Base-by-base conservation (phyloP, 768 basidiomycete species). In the Kondoa malvinella region DNA sequence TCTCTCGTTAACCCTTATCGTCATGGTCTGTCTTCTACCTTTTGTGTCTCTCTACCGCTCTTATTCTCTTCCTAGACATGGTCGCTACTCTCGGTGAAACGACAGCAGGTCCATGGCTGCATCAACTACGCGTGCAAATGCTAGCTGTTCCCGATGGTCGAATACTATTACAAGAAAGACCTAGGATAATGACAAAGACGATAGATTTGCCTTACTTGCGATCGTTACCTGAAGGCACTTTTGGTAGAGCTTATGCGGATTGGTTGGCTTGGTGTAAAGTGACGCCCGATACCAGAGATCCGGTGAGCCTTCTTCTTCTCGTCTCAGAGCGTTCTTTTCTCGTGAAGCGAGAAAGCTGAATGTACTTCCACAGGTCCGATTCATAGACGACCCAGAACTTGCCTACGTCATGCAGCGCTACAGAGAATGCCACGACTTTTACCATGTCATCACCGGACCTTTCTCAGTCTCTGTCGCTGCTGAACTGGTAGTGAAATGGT, bases 351-450 rank as follows among this genome's bases (percentile, higher is more conserved):
- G 33, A 21, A 27, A 29, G 57, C 31, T 12, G 17, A 57, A 58
- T 69, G 64, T 57, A 17, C 66, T 27, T 32, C 33, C 57, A 27
- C 67, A 96, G 92, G 92, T 95, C 3, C 88, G 86, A 71, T 97
- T 96, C 74, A 86, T 97, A 67, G 84, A 87, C 74, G 90, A 96
- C 74, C 91, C 92, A 1, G 92, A 95, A 74, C 83, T 95, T 14
- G 95, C 95, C 29, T 97, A 95, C 77, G 88, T 97, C 66, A 90
- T 99, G 87, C 89, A 92, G 72, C 86, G 94, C 64, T 99, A 97
- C 77, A 86, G 94, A 29, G 92, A 99, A 79, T 94, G 88, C 71
- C 95, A 99, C 78, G 94, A 99, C 78, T 87, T 97, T 72, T 95
- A 96, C 75, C 95, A 99, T 75, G 89, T 88, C 74, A 82, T 97